These are phyloP conservation scores for Cordyceps fumosorosea DNA, from an alignment of 2,329 filamentous ascomycete genomes.

Conservation along the genomic window DNA sequence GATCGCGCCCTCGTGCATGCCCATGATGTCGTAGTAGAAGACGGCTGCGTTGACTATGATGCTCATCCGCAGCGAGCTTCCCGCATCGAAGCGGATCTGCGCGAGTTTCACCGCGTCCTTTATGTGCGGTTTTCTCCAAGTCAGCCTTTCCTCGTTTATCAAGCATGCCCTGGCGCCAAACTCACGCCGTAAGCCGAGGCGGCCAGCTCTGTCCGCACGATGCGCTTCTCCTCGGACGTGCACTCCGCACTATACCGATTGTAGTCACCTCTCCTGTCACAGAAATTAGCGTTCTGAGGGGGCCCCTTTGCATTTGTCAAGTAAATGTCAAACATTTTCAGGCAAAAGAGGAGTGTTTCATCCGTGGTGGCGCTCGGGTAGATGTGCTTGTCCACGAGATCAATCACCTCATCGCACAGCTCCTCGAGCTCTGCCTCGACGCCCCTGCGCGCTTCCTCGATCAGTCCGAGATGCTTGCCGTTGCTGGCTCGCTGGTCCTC, in stretches of 20 bases:
- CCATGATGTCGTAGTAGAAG: neutral
- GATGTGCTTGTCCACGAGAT: neutral
- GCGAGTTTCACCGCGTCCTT: neutral
- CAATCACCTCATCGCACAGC: neutral
- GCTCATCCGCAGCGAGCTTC: neutral
- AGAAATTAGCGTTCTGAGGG: neutral
- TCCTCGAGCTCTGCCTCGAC: neutral
- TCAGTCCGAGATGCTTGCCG: neutral
- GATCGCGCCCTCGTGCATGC: neutral
- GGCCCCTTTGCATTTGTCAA: neutral
- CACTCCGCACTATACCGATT: constrained; percentile 7
- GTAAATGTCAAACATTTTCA: neutral
- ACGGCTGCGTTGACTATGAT: neutral
- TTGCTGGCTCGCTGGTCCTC: neutral
- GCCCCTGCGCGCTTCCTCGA: neutral
- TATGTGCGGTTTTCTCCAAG: neutral
- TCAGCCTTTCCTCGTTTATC: neutral
- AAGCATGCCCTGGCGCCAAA: neutral
- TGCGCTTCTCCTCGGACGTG: neutral
- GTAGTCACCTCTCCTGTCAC: constrained; percentile 1
- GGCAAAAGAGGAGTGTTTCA: neutral
- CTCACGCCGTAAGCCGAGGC: neutral
- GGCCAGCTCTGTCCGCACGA: neutral
- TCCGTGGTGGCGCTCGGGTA: neutral
- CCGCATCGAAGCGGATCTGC: neutral